A percentile compares a stretch with the other conserved stretches of the same genome.
Evolutionary conservation across 2,329 filamentous ascomycete species (phyloP).

Genomic region (Pseudogymnoascus sp.): DNA sequence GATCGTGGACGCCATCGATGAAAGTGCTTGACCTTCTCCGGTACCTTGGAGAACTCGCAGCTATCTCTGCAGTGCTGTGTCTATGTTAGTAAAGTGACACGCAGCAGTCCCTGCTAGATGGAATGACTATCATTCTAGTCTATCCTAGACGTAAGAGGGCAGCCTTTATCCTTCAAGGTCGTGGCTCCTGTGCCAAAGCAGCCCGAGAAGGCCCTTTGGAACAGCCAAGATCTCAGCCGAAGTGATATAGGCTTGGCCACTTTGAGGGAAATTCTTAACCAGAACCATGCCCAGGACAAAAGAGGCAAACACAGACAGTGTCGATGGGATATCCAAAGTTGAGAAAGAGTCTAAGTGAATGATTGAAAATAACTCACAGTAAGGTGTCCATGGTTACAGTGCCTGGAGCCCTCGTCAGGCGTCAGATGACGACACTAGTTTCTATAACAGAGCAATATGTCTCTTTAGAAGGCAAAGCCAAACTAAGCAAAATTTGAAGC

Average conservation of each 20-base stretch:
- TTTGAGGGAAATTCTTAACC: neutral
- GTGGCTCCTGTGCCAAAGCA: neutral
- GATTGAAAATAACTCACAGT: conserved; percentile 30
- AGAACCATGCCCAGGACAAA: neutral
- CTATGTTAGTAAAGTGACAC: neutral
- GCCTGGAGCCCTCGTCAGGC: neutral
- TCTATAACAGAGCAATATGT: neutral
- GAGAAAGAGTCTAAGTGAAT: neutral
- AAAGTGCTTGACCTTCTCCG: conserved; percentile 91
- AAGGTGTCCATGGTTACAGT: conserved; percentile 36
- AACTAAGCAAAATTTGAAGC: neutral
- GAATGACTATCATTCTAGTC: neutral
- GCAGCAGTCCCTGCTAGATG: neutral
- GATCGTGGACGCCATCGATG: conserved; percentile 93
- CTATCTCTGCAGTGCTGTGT: conserved; percentile 75
- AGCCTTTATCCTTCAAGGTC: neutral
- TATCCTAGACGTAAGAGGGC: neutral
- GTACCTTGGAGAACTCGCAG: conserved; percentile 82
- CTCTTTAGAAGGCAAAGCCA: neutral
- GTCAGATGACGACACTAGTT: neutral
- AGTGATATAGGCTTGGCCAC: conserved; percentile 1
- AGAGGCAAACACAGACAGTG: neutral
- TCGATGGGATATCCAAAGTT: neutral
- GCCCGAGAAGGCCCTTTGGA: neutral
- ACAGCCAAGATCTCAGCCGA: conserved; percentile 1